Evolutionary conservation across 2,329 filamentous ascomycete genomes (phyloP).

Genomic region (Ceratocystis albifundus): DNA sequence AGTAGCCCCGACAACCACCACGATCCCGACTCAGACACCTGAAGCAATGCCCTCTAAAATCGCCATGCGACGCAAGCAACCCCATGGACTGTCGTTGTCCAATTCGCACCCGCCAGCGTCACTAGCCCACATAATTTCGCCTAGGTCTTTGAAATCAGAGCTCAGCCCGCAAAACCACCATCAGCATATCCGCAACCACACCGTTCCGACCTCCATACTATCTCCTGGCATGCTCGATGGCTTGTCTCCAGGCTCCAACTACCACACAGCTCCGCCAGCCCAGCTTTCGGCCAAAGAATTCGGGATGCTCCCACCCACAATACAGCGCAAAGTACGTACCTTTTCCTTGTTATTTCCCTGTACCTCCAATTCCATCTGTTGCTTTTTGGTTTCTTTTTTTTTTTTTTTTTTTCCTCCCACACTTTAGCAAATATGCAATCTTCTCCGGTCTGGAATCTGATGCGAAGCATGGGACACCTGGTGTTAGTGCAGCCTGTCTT

Average conservation of each 20-base stretch:
- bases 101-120: constrained; percentile 10
- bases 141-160: not conserved
- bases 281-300: constrained; percentile 23
- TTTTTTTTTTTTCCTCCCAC: not conserved
- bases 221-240: constrained; percentile 16
- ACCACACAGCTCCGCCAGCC: constrained; percentile 11
- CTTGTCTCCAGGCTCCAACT: not conserved
- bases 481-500: constrained; percentile 2
- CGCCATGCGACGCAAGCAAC: not conserved
- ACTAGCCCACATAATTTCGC: constrained; percentile 2
- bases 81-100: constrained; percentile 1
- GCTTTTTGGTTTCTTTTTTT: not conserved
- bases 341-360: constrained; percentile 14
- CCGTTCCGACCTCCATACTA: constrained; percentile 15
- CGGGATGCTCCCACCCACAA: constrained; percentile 23
- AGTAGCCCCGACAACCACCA: not conserved
- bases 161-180: not conserved
- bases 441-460: not conserved
- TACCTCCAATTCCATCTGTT: not conserved
- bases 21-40: not conserved
- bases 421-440: not conserved
- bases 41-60: not conserved
- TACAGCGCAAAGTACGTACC: constrained; percentile 25
- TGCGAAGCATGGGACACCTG: not conserved
- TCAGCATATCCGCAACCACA: constrained; percentile 13